Base-by-base conservation (phyloP, 257 asterid genomes). In the Plantago elongata region DNA sequence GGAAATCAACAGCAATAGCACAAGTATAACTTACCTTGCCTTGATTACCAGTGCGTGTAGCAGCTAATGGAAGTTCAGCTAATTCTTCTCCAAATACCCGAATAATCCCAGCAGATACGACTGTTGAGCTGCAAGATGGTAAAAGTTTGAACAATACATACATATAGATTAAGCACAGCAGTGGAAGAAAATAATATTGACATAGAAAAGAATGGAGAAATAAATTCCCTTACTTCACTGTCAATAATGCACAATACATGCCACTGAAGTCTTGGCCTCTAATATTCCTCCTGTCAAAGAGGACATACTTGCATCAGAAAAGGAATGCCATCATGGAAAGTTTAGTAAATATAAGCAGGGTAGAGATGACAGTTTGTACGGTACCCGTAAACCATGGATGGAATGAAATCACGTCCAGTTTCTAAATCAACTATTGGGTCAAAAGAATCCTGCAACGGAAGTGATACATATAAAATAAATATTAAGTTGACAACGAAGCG, bases 231-330 rank as follows among this genome's bases (percentile, higher is more conserved):
- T 79, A 93, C 99, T 93, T 87, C 67, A 87, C 92, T 1, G 87
- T 87, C 81, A 93, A 74, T 74, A 93, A 81, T 51, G 96, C 94
- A 64, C 99, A 93, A 76, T 83, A 84, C 82, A 93, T 89, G 77
- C 99, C 99, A 78, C 99, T 73, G 74, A 85, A 89, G 75, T 93
- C 92, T 74, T 89, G 96, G 40, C 96, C 97, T 77, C 96, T 78
- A 72, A 87, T 93, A 70, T 89, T 93, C 89, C 97, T 85, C 78
- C 99, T 89, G 85, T 52, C 43, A 69, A 51, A 60, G 62, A 61
- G 54, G 66, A 54, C 29, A 40, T 62, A 22, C n/a, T 22, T 29
- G 56, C 11, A 68, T 55, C 27, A 51, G 69, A 27, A 17, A 11
- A 44, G 66, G 37, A 15, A 9, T 38, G 44, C 47, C 66, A 54